These are phyloP conservation scores for Aspergillus luchuensis DNA, from an alignment of 2,329 filamentous ascomycete species.

Conservation along the genomic window DNA sequence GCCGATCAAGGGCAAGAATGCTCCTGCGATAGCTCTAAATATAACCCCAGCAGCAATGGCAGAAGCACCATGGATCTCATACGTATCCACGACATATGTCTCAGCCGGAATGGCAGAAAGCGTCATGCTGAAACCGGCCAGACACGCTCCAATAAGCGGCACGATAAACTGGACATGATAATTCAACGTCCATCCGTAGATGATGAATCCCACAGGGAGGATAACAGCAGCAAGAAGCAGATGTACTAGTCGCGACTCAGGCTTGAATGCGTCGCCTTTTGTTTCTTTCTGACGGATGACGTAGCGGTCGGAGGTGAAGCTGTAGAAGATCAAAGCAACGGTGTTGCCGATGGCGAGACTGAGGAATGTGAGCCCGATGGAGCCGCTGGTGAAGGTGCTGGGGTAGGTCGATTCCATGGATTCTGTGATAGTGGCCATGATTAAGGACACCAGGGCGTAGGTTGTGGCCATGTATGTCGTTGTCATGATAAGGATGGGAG, in stretches of 20 bases:
- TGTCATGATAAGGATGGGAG: background rate
- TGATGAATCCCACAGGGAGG: background rate
- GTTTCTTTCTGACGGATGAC: background rate
- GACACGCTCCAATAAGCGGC: background rate
- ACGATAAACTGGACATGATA: background rate
- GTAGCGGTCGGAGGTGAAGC: constrained; percentile 1
- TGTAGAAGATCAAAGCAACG: background rate
- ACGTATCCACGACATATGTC: background rate
- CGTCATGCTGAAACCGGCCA: background rate
- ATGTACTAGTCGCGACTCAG: background rate
- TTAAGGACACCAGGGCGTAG: background rate
- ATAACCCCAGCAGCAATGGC: background rate
- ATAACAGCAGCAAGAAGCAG: background rate
- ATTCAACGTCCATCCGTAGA: background rate
- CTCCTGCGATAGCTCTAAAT: background rate
- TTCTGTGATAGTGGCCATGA: constrained; percentile 1
- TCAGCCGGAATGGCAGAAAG: background rate
- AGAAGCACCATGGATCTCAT: background rate
- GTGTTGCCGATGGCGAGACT: background rate
- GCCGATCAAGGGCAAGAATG: background rate
- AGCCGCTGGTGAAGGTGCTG: background rate
- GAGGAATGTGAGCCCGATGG: constrained; percentile 1
- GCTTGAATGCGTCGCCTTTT: constrained; percentile 1
- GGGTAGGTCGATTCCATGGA: constrained; percentile 1
- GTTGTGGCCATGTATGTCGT: background rate